Evolutionary conservation across 2,329 filamentous ascomycete species (phyloP).

Genomic region (Hysterium pulicare): DNA sequence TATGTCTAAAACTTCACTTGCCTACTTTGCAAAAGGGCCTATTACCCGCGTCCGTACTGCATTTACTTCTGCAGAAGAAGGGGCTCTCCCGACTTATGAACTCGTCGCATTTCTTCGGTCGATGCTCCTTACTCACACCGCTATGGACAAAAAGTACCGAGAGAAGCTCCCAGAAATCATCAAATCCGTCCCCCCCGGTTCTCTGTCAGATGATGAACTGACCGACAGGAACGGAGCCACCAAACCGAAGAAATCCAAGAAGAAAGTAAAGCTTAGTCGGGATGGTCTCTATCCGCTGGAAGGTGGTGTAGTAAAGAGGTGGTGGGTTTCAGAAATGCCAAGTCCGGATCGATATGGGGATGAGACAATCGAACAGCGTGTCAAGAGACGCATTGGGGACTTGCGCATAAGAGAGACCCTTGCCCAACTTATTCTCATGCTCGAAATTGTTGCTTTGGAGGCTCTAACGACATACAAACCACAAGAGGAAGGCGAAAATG

Average conservation of each 20-base stretch:
- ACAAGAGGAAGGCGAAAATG: slow-evolving; percentile 10
- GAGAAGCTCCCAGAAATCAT: slow-evolving; percentile 65
- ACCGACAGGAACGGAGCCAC: slow-evolving; percentile 15
- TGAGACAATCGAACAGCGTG: slow-evolving; percentile 46
- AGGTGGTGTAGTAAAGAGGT: slow-evolving; percentile 60
- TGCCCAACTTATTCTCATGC: slow-evolving; percentile 73
- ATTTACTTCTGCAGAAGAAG: slow-evolving; percentile 62
- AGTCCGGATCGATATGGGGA: slow-evolving; percentile 30
- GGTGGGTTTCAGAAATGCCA: slow-evolving; percentile 59
- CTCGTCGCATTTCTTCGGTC: slow-evolving; percentile 67
- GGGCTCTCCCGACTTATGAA: slow-evolving; percentile 59
- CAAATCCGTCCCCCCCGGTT: slow-evolving; percentile 51
- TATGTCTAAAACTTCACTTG: slow-evolving; percentile 64
- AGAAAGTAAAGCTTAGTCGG: slow-evolving; percentile 58
- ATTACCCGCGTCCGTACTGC: slow-evolving; percentile 70
- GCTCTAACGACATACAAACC: slow-evolving; percentile 34
- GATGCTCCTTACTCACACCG: slow-evolving; percentile 62
- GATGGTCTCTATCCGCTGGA: slow-evolving; percentile 67
- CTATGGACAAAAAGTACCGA: slow-evolving; percentile 78
- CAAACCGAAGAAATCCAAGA: slow-evolving; percentile 38
- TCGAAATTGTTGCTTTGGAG: slow-evolving; percentile 74
- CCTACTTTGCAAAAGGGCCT: slow-evolving; percentile 81
- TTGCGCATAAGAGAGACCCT: slow-evolving; percentile 74
- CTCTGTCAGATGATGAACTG: slow-evolving; percentile 43
- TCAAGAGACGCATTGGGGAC: slow-evolving; percentile 61